Base-by-base conservation (phyloP, 768 basidiomycete genomes). In the Candolleomyces eurysporus region DNA sequence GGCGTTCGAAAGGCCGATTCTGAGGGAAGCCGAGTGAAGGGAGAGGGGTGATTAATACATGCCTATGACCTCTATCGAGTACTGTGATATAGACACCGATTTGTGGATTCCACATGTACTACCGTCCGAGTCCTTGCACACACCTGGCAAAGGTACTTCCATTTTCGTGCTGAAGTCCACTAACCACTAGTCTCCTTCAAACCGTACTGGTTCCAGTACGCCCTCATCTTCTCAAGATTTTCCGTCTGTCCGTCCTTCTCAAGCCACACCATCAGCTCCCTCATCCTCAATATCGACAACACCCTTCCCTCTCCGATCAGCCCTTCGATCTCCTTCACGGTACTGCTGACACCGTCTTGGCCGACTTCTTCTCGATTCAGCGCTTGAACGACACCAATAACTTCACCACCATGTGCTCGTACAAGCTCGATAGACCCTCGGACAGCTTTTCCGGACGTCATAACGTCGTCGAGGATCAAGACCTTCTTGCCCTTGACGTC, bases 381-480 rank as follows among this genome's bases (percentile, higher is more conserved):
- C 49, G 89, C 82, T 69, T 94, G 88, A 7, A 96, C 82, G 19
- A 97, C 91, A 1, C 96, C 96, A 0, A 95, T 90, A 7, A 97
- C 88, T 58, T 90, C 80, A 0, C 96, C 94, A 2, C 90, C 90
- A 43, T 83, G 81, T 53, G 76, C 70, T 40, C 74, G 72, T 17
- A 98, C 88, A 8, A 87, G 85, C 50, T 87, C 85, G 54, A 96
- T 89, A 3, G 95, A 90, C 39, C 86, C 84, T 9, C 95, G 84
- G 32, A 95, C 88, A 5, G 96, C 96, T 22, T 90, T 96, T 14
- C 92, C 92, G 11, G 89, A 84, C 2, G 97, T 98, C 82, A 98
- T 93, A 57, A 99, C 97, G 66, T 99, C 96, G 79, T 99, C 96
- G 39, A 98, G 80, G 49, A 98, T 84, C 55, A 98, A 84, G 2